A percentile compares a stretch with the other conserved stretches of the same genome.
Evolutionary conservation across 2,329 filamentous ascomycete genomes (phyloP).

Genomic region (Coniochaeta pulveracea): DNA sequence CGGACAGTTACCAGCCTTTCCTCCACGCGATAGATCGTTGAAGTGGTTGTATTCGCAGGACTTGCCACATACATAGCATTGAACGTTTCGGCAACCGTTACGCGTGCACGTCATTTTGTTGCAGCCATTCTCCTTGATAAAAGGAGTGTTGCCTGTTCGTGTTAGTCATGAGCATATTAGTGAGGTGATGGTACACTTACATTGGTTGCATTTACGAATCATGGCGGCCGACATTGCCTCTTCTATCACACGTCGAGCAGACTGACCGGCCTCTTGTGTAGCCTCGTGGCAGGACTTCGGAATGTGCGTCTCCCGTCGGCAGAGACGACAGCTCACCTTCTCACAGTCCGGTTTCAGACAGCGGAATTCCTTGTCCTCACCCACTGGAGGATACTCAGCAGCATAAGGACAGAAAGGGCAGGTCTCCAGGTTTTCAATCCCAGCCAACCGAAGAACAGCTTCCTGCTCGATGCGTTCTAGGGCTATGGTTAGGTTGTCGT

Average conservation of each 20-base stretch:
- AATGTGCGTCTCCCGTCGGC: conserved; percentile 57
- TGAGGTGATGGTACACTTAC: conserved; percentile 19
- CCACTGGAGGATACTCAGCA: conserved; percentile 57
- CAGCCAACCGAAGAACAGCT: conserved; percentile 55
- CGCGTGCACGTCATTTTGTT: conserved; percentile 71
- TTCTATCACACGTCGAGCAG: conserved; percentile 57
- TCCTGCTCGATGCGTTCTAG: conserved; percentile 64
- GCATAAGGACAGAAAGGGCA: conserved; percentile 80
- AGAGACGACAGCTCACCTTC: conserved; percentile 55
- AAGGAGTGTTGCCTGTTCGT: conserved; percentile 48
- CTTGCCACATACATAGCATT: conserved; percentile 64
- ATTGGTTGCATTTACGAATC: conserved; percentile 64
- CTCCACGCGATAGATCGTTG: conserved; percentile 34
- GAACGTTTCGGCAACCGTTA: conserved; percentile 35
- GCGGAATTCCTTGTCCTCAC: conserved; percentile 60
- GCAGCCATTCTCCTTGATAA: conserved; percentile 69
- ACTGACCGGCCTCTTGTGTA: conserved; percentile 45
- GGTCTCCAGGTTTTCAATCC: conserved; percentile 58
- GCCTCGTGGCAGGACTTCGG: conserved; percentile 62
- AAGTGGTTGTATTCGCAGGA: conserved; percentile 63
- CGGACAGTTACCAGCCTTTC: conserved; percentile 46
- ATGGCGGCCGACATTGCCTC: conserved; percentile 76
- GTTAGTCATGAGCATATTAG: conserved; percentile 8
- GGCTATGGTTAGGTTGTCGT: conserved; percentile 44
- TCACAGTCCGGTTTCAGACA: conserved; percentile 58